A percentile compares a stretch with the other conserved stretches of the same genome.
phyloP scores from a whole-genome alignment of 78 protist genomes.

The Speleostelium caveatum region DNA sequence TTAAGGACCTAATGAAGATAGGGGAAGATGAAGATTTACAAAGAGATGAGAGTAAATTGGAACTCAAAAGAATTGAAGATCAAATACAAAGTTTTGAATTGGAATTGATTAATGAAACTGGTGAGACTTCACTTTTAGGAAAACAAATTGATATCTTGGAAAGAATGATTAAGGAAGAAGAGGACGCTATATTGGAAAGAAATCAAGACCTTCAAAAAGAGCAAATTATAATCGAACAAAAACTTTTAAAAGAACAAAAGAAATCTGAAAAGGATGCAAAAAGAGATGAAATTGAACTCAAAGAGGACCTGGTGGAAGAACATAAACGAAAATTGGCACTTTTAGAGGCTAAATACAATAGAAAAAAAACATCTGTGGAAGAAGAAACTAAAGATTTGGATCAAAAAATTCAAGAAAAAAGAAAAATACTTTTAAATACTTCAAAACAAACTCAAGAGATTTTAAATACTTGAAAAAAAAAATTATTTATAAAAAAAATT shows the following conservation, averaged over 20 bases:
- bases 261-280: neutral
- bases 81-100: neutral
- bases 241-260: neutral
- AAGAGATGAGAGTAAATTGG: neutral
- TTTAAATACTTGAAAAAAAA: too few relatives aligned
- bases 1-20: neutral
- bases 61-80: neutral
- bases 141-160: neutral
- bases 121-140: neutral
- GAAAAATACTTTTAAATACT: too few relatives aligned
- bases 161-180: neutral
- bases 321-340: slow-evolving; percentile 5
- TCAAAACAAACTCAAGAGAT: too few relatives aligned
- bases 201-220: neutral
- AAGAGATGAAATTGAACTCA: slow-evolving; percentile 1
- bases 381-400: neutral
- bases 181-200: neutral
- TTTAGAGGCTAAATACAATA: slow-evolving; percentile 13
- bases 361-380: neutral
- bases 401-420: neutral
- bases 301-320: neutral
- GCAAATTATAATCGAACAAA: neutral
- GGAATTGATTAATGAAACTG: neutral
- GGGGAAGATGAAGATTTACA: neutral
- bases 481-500: too few relatives aligned